Percentiles rank a stretch among this genome's conserved stretches.
Conservation (phyloP, 306 rosid genomes). For the Acacia acuminata region DNA sequence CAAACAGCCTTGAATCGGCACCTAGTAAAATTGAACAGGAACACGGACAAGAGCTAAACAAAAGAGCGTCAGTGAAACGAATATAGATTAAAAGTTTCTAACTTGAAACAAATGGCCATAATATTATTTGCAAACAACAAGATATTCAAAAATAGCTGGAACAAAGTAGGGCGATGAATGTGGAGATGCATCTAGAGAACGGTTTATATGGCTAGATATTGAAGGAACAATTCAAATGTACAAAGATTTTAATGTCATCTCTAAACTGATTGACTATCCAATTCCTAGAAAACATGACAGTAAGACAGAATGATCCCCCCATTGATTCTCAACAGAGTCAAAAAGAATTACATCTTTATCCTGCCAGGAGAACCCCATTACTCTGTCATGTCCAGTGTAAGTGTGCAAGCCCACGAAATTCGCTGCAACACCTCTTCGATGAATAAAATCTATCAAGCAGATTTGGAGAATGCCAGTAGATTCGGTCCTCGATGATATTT, state of each 20-base stretch:
- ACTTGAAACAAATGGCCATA: neutral
- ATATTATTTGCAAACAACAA: neutral
- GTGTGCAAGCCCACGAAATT: neutral
- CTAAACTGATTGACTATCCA: neutral
- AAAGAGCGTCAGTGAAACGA: neutral
- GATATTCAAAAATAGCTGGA: neutral
- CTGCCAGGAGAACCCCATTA: slow-evolving; percentile 8
- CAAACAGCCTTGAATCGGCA: neutral
- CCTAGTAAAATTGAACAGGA: neutral
- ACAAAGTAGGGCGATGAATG: neutral
- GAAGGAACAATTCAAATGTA: slow-evolving; percentile 3
- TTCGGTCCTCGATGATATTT: neutral
- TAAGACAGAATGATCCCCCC: neutral
- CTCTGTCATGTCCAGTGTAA: neutral
- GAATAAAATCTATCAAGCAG: slow-evolving; percentile 1
- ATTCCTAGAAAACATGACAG: neutral
- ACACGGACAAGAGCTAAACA: neutral
- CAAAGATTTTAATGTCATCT: neutral
- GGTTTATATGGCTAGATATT: neutral
- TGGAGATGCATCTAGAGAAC: neutral
- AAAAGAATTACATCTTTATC: neutral
- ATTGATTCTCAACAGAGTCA: neutral
- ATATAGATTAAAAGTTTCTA: neutral
- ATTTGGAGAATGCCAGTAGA: slow-evolving; percentile 20
- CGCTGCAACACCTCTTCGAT: neutral